Percentiles rank a stretch among this genome's conserved stretches.
Evolutionary conservation across 176 grass and related monocot species (phyloP).

Genomic region (Bolboschoenus planiculmis): DNA sequence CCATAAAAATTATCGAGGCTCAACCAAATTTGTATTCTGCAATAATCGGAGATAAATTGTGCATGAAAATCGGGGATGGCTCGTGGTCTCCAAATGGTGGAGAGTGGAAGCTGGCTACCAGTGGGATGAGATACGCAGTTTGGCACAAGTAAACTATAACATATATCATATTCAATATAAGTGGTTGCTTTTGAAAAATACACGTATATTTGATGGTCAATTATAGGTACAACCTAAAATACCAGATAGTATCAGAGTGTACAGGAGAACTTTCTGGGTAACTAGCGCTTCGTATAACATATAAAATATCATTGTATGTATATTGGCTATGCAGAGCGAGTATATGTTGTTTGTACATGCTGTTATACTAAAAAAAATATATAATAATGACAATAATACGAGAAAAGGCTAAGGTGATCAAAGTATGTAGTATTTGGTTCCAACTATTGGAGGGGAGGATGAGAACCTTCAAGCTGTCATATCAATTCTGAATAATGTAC

Average conservation of each 20-base stretch:
- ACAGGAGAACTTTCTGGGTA: neutral
- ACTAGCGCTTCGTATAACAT: neutral
- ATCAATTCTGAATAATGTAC: neutral
- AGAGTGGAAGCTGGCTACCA: conserved; percentile 55
- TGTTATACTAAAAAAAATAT: neutral
- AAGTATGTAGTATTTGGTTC: neutral
- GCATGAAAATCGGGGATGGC: conserved; percentile 78
- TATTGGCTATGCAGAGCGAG: neutral
- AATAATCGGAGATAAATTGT: conserved; percentile 63
- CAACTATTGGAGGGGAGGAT: neutral
- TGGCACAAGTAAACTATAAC: conserved; percentile 60
- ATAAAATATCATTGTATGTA: neutral
- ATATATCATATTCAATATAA: neutral
- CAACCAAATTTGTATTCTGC: conserved; percentile 60
- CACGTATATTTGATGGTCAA: neutral
- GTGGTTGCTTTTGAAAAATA: neutral
- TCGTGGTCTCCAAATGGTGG: conserved; percentile 61
- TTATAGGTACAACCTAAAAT: neutral
- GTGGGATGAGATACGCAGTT: conserved; percentile 73
- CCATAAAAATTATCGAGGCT: conserved; percentile 73
- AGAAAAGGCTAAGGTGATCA: too few relatives aligned
- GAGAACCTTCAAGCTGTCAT: neutral
- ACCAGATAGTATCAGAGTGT: neutral
- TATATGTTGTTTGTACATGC: neutral
- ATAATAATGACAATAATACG: too few relatives aligned